Evolutionary conservation across 208 protist genomes (phyloP), one percentile per base, ranked within the genome.

Genomic region (Leishmania gerbilli): DNA sequence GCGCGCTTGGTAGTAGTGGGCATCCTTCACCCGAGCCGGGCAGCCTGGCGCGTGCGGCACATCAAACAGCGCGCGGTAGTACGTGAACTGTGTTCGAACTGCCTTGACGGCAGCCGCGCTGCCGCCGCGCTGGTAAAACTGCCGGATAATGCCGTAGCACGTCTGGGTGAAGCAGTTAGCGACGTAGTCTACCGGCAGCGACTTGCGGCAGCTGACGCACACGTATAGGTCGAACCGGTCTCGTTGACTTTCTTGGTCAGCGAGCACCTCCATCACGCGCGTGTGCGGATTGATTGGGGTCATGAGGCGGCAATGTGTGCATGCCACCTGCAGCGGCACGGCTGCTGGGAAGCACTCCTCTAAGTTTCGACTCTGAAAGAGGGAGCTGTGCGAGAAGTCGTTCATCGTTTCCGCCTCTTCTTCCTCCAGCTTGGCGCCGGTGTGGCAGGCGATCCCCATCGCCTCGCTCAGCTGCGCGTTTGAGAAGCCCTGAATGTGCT

Each of bases 401-500:
- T 95, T 87, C 40, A 88, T 86, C 19, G 49, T 75, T 68, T 84
- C 72, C 5, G 81, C 84, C 78, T 84, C 84, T 27, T 83, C 80
- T 65, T 82, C 80, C 40, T 84, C 56, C 40, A 42, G 77, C 69
- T 82, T 78, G 65, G 75, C 84, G 76, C 67, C 65, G 62, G 71
- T 77, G 81, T 91, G 86, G 74, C 79, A 87, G 13, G 87, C 90
- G 71, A 98, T 85, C 13, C 91, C 91, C 95, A 98, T 96, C 37
- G 91, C 95, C 64, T 98, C 93, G 80, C 92, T 92, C 37, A 98
- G 89, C 77, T 97, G 94, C 47, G 87, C 87, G 55, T 82, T 83
- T 21, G 89, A 91, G 80, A 97, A 97, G 49, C 95, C 95, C 80
- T 97, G 93, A 76, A 99, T 97, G 74, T 98, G 93, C 79, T 98